phyloP scores from a whole-genome alignment of 2,329 filamentous ascomycete species.

The Pleurostoma richardsiae region DNA sequence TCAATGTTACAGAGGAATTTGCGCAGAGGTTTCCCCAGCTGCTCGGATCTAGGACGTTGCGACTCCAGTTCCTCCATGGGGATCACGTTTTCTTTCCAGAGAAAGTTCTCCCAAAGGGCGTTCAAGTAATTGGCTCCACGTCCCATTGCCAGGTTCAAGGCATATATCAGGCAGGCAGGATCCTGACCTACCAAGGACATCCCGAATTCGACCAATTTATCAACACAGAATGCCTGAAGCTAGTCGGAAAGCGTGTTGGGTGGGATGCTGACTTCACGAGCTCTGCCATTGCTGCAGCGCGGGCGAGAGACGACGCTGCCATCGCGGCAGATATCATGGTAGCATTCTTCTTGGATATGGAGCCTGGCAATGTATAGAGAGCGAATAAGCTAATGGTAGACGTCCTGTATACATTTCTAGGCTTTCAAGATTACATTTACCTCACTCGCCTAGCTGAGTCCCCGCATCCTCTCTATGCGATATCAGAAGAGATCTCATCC shows the following conservation, averaged over 20 bases:
- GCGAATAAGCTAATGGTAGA: too few relatives aligned
- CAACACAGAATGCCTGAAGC: slow-evolving; percentile 28
- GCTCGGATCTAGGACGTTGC: slow-evolving; percentile 5
- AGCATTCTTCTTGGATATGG: slow-evolving; percentile 18
- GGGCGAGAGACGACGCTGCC: slow-evolving; percentile 20
- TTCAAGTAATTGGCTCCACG: slow-evolving; percentile 14
- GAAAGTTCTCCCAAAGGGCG: slow-evolving; percentile 8
- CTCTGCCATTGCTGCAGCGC: slow-evolving; percentile 12
- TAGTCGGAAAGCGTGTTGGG: slow-evolving; percentile 18
- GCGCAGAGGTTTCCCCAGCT: slow-evolving; percentile 6
- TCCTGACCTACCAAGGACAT: slow-evolving; percentile 35
- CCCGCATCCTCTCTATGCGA: too few relatives aligned
- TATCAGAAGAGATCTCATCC: neutral
- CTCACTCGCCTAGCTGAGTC: too few relatives aligned
- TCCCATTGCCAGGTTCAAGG: slow-evolving; percentile 30
- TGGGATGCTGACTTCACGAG: slow-evolving; percentile 16
- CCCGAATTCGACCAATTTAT: slow-evolving; percentile 37
- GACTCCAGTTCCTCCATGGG: slow-evolving; percentile 31
- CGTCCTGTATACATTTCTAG: too few relatives aligned
- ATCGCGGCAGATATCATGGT: slow-evolving; percentile 22
- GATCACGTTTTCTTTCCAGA: slow-evolving; percentile 17
- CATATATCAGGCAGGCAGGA: slow-evolving; percentile 26
- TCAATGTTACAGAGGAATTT: slow-evolving; percentile 16
- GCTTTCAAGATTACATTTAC: too few relatives aligned
- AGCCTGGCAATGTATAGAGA: neutral